phyloP scores from a whole-genome alignment of 441 rosid genomes.

The Populus hybrid region DNA sequence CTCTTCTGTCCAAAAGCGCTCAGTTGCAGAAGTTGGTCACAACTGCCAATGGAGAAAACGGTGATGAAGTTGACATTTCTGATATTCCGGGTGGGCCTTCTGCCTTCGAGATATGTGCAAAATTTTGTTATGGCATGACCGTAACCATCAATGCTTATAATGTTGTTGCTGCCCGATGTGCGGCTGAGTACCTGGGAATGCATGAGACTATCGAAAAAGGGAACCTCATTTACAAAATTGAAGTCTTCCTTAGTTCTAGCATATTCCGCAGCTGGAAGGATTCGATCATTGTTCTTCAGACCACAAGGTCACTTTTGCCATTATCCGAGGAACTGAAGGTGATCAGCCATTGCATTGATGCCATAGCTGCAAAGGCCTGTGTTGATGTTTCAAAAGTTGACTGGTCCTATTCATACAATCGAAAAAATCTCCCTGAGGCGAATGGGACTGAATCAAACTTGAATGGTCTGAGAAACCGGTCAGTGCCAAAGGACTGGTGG shows the following conservation, averaged over 20 bases:
- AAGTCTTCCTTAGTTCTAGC: slow-evolving; percentile 69
- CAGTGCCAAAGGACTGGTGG: slow-evolving; percentile 85
- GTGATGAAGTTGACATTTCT: slow-evolving; percentile 52
- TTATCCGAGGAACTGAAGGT: slow-evolving; percentile 62
- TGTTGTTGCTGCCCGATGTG: slow-evolving; percentile 25
- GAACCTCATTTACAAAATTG: slow-evolving; percentile 68
- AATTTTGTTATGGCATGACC: no score
- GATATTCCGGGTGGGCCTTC: slow-evolving; percentile 72
- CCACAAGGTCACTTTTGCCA: slow-evolving; percentile 49
- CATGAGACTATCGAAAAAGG: slow-evolving; percentile 74
- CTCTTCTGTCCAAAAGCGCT: slow-evolving; percentile 72
- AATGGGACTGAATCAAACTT: slow-evolving; percentile 37
- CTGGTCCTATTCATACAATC: slow-evolving; percentile 76
- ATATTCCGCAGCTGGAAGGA: slow-evolving; percentile 85
- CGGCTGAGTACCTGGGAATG: slow-evolving; percentile 80
- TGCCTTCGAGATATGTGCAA: slow-evolving; percentile 51
- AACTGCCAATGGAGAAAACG: slow-evolving; percentile 36
- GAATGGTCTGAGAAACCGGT: slow-evolving; percentile 38
- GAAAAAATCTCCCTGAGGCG: slow-evolving; percentile 63
- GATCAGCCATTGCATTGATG: slow-evolving; percentile 54
- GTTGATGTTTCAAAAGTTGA: slow-evolving; percentile 60
- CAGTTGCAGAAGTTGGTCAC: slow-evolving; percentile 58
- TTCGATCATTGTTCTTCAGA: slow-evolving; percentile 70
- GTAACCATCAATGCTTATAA: no score
- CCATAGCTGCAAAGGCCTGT: slow-evolving; percentile 62